Evolutionary conservation across 352 stramenopile genomes (phyloP).

Genomic region (Halophytophthora batemanensis): DNA sequence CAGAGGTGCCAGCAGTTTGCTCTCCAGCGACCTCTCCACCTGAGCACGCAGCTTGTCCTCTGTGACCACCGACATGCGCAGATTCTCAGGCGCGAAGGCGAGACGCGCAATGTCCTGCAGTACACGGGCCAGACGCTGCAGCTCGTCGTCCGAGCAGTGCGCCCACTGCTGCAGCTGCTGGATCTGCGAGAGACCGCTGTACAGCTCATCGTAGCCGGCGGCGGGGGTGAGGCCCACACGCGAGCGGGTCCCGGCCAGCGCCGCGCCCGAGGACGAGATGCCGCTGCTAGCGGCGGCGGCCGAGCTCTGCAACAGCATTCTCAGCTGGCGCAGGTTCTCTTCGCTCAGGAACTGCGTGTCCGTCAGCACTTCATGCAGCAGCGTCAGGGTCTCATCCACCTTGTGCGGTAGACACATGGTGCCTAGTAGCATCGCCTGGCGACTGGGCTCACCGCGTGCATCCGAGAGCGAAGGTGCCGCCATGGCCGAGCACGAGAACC

Average conservation of each 20-base stretch:
- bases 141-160: slow-evolving; percentile 63
- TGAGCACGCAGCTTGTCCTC: slow-evolving; percentile 60
- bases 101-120: slow-evolving; percentile 57
- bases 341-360: slow-evolving; percentile 74
- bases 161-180: slow-evolving; percentile 74
- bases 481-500: slow-evolving; percentile 59
- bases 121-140: slow-evolving; percentile 46
- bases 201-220: slow-evolving; percentile 61
- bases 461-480: slow-evolving; percentile 55
- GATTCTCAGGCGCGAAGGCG: slow-evolving; percentile 52
- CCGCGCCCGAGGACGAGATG: slow-evolving; percentile 68
- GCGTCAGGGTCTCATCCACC: slow-evolving; percentile 51
- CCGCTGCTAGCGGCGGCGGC: slow-evolving; percentile 63
- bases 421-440: slow-evolving; percentile 57
- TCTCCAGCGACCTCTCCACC: slow-evolving; percentile 44
- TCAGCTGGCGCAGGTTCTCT: slow-evolving; percentile 70
- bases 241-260: slow-evolving; percentile 52
- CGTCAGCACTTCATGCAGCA: slow-evolving; percentile 57
- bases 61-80: slow-evolving; percentile 70
- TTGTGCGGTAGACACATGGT: slow-evolving; percentile 79
- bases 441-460: slow-evolving; percentile 29
- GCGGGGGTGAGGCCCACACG: slow-evolving; percentile 55
- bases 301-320: slow-evolving; percentile 71
- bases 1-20: slow-evolving; percentile 47
- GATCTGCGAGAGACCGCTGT: slow-evolving; percentile 70